Conservation (phyloP, 352 stramenopile species). For the Pythium aquatile region DNA sequence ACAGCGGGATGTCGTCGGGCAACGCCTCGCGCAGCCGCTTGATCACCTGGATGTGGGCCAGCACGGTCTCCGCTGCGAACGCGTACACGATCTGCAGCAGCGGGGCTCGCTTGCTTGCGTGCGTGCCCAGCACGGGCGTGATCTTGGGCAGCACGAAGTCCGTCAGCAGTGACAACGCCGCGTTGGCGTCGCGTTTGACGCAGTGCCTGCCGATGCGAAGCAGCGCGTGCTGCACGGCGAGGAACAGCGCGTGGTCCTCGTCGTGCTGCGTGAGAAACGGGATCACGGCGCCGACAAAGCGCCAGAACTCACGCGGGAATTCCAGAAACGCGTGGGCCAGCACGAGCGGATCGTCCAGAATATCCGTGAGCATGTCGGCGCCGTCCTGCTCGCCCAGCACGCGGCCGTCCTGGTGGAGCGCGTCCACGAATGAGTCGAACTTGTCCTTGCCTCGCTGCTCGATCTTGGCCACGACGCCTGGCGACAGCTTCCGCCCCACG, state of each 20-base stretch:
- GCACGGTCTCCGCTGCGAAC: constrained; percentile 47
- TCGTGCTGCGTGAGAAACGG: constrained; percentile 53
- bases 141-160: constrained; percentile 60
- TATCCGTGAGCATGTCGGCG: constrained; percentile 33
- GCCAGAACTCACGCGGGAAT: constrained; percentile 83
- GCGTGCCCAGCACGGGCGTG: constrained; percentile 26
- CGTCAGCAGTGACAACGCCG: constrained; percentile 46
- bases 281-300: constrained; percentile 50
- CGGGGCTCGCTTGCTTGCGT: constrained; percentile 43
- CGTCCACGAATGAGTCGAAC: constrained; percentile 70
- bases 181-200: constrained; percentile 41
- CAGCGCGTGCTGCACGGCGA: constrained; percentile 33
- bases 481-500: constrained; percentile 37
- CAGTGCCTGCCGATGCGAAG: constrained; percentile 42
- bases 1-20: constrained; percentile 57
- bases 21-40: constrained; percentile 72
- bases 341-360: constrained; percentile 53
- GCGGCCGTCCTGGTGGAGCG: constrained; percentile 34
- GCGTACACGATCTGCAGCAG: constrained; percentile 62
- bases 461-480: constrained; percentile 26
- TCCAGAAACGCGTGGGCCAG: constrained; percentile 65
- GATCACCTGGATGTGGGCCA: constrained; percentile 73
- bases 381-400: constrained; percentile 39
- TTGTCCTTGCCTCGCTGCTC: constrained; percentile 55
- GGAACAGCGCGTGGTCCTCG: constrained; percentile 46